phyloP scores from a whole-genome alignment of 257 asterid species.

The Gentiana dahurica region DNA sequence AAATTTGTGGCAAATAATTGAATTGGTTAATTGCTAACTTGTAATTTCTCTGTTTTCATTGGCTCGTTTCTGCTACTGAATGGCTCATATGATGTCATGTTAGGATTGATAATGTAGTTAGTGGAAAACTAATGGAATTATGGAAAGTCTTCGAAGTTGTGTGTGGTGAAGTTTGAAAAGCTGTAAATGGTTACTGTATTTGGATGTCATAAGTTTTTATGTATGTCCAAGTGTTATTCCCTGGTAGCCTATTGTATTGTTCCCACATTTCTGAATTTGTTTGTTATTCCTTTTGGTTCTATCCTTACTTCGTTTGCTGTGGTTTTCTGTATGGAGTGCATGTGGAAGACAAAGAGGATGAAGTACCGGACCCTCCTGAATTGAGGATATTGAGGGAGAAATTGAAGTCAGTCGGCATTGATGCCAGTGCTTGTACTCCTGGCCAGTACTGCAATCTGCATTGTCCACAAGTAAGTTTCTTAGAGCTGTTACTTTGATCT shows the following conservation, averaged over 20 bases:
- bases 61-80: no score
- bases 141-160: background rate
- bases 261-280: background rate
- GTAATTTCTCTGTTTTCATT: no score
- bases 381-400: slow-evolving; percentile 35
- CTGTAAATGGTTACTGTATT: background rate
- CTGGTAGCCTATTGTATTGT: background rate
- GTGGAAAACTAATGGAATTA: background rate
- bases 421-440: slow-evolving; percentile 31
- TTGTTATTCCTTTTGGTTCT: background rate
- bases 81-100: no score
- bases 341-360: slow-evolving; percentile 32
- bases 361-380: slow-evolving; percentile 19
- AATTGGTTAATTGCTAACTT: no score
- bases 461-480: slow-evolving; percentile 62
- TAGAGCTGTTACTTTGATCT: slow-evolving; percentile 3
- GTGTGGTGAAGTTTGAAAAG: background rate
- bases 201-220: background rate
- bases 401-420: slow-evolving; percentile 48
- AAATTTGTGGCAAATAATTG: no score
- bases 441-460: slow-evolving; percentile 52
- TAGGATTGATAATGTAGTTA: background rate
- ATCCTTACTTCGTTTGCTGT: slow-evolving; percentile 10
- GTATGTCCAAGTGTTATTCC: background rate
- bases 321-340: slow-evolving; percentile 29